Base-by-base conservation (phyloP, 257 asterid species). In the Henckelia pumila region DNA sequence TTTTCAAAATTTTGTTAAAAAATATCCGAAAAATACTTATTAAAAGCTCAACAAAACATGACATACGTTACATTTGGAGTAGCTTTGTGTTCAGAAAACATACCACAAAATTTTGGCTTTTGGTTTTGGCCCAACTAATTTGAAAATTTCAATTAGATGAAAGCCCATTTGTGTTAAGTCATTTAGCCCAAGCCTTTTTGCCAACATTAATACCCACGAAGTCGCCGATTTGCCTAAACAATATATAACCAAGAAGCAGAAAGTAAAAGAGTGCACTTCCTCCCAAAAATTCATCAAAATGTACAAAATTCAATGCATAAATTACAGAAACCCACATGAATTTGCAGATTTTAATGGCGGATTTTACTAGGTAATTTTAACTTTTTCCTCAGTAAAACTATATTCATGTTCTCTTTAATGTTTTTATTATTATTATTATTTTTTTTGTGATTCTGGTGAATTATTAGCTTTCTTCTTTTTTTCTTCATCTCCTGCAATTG, bases 301-400 rank as follows among this genome's bases (percentile, higher is more conserved):
- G 13, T 14, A 59, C 40, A 59, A 16, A 26, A n/a, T 3, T 16
- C 14, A 19, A 40, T 30, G 5, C 33, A 21, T 22, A 30, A 63
- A 29, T 19, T 47, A 56, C 8, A 1, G 30, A 33, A 16, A 24
- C 17, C 19, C 73, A 22, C 21, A 7, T 58, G 40, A 62, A 71
- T 47, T n/a, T 35, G 33, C 25, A 60, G 78, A 79, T 64, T 79
- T 73, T 72, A 56, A 61, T 29, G 77, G 68, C 84, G 79, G 78
- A 72, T 69, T 73, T 74, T 59, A 50, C 85, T 64, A 81, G 84
- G 87, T 67, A 61, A 64, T 59, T 59, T 55, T 29, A 60, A 37
- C 26, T 9, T 71, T 59, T 20, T 61, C 67, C 56, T 20, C 44
- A 32, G 40, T 24, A 23, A 24, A 28, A 50, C 26, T 32, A 33